Base-by-base conservation (phyloP, 1,139 yeast species). In the Wickerhamomyces sp. region DNA sequence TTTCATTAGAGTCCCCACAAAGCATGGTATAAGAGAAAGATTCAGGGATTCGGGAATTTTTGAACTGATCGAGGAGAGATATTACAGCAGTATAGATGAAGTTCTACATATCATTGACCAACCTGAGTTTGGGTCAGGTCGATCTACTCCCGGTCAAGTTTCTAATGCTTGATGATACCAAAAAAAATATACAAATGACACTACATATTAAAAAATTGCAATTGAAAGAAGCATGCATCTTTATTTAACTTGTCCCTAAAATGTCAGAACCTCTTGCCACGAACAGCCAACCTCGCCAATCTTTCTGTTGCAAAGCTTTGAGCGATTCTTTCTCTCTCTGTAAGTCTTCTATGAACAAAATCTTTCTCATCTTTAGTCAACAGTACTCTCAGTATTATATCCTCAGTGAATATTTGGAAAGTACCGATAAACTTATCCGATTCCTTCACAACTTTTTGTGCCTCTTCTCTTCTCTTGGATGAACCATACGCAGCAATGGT, bases 401-500 rank as follows among this genome's bases (percentile, higher is more conserved):
- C 85, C 47, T 84, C 88, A 6, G 79, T 73, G 10, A 64, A 62
- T 4, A 72, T 65, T 35, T 76, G 75, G 7, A 80, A 76, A 11
- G 77, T 68, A 8, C 75, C 62, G 3, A 76, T 77, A 45, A 74
- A 78, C 2, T 75, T 57, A 43, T 69, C 70, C 0, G 79, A 77
- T 28, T 68, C 73, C 18, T 66, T 61, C 1, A 70, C 67, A 26
- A 75, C 78, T 35, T 66, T 58, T 26, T 64, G 66, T 11, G 79
- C 80, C 40, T 66, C 62, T 16, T 69, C 72, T 46, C 89, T 66
- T 3, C 78, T 72, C 30, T 65, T 68, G 4, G 76, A 70, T 19
- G 89, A 80, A 4, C 89, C 82, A 52, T 81, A 83, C 0, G 89
- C 91, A 63, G 71, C 61, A 21, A 83, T 79, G 0, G 94, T 83